Evolutionary conservation across 805 yeast species (phyloP).

Genomic region (Kodamaea laetipori): DNA sequence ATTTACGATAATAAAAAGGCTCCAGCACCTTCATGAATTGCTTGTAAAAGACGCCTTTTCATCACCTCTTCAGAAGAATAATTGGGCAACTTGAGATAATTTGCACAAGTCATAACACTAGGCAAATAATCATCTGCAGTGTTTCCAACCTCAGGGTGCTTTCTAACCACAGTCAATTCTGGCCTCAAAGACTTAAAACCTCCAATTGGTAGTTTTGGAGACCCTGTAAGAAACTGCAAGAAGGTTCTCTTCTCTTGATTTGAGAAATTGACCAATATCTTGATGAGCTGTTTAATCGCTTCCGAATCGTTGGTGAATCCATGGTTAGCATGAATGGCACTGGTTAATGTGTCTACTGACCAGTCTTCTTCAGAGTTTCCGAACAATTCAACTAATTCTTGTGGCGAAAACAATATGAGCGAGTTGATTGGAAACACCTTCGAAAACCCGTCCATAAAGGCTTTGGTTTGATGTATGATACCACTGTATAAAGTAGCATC

Average conservation of each 20-base stretch:
- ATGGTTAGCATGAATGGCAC: conserved; percentile 80
- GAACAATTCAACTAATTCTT: conserved; percentile 69
- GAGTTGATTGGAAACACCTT: conserved; percentile 79
- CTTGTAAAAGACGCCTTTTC: conserved; percentile 59
- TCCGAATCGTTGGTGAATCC: conserved; percentile 77
- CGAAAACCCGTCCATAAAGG: conserved; percentile 80
- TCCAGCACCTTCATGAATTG: conserved; percentile 85
- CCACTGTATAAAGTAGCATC: conserved; percentile 67
- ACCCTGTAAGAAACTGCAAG: conserved; percentile 86
- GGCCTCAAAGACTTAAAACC: conserved; percentile 87
- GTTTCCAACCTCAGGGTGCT: conserved; percentile 70
- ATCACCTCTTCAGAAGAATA: conserved; percentile 67
- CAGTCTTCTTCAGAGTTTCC: conserved; percentile 89
- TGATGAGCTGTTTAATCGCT: conserved; percentile 61
- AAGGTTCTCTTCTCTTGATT: conserved; percentile 65
- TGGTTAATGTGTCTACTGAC: conserved; percentile 61
- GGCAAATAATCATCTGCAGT: conserved; percentile 82
- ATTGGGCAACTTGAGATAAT: conserved; percentile 85
- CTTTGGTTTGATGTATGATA: conserved; percentile 59
- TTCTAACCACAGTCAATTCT: conserved; percentile 81
- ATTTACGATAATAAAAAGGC: conserved; percentile 74
- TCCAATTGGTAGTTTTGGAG: conserved; percentile 91
- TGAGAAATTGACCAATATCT: conserved; percentile 58
- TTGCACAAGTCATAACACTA: conserved; percentile 98
- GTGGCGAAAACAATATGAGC: conserved; percentile 67